A percentile compares a stretch with the other conserved stretches of the same genome.
phyloP scores from a whole-genome alignment of 768 basidiomycete species.

The Hypholoma fasciculare region DNA sequence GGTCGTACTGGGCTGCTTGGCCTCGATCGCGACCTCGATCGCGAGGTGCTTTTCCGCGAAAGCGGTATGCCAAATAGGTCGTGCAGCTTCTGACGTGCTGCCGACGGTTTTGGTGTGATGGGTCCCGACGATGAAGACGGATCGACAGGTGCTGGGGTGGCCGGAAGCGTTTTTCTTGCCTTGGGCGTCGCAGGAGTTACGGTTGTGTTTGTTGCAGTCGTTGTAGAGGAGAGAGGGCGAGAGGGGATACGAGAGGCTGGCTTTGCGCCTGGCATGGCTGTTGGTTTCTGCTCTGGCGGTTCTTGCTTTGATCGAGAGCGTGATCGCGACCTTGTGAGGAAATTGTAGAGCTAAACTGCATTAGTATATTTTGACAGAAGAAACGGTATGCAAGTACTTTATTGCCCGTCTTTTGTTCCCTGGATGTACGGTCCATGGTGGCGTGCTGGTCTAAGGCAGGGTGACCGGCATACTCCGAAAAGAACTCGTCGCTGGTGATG shows the following conservation, averaged over 20 bases:
- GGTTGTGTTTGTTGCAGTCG: conserved; percentile 62
- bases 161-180: conserved; percentile 24
- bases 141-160: conserved; percentile 19
- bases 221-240: conserved; percentile 67
- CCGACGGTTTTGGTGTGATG: conserved; percentile 35
- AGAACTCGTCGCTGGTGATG: conserved; percentile 19
- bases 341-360: conserved; percentile 53
- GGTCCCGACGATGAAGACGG: conserved; percentile 23
- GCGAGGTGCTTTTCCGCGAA: conserved; percentile 35
- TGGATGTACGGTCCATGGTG: conserved; percentile 35
- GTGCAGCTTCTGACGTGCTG: conserved; percentile 40
- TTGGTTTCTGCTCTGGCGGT: conserved; percentile 3
- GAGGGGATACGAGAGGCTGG: conserved; percentile 51
- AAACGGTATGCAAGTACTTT: conserved; percentile 32
- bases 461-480: conserved; percentile 34
- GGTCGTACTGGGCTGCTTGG: conserved; percentile 16
- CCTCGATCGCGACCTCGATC: conserved; percentile 33
- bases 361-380: not conserved
- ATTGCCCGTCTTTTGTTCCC: conserved; percentile 45
- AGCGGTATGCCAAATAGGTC: conserved; percentile 47
- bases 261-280: conserved; percentile 35
- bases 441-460: conserved; percentile 17
- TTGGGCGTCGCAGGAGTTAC: conserved; percentile 54
- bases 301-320: conserved; percentile 51
- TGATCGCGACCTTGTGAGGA: conserved; percentile 60